Conservation (phyloP, 169 alveolate genomes). For the Cryptosporidium baileyi region DNA sequence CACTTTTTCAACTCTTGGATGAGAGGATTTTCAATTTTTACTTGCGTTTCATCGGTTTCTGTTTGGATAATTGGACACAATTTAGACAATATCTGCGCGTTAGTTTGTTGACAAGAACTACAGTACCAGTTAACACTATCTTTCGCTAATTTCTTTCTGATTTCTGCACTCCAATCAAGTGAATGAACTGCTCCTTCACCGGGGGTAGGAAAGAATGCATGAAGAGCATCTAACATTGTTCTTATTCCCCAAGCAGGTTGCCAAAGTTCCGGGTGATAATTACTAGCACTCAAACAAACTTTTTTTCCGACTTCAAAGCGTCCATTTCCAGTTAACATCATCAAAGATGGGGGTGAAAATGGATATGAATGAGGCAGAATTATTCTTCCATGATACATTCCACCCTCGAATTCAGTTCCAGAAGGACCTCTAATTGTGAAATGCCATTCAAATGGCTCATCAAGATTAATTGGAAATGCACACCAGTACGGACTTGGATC, state of each 20-base stretch:
- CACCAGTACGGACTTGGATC: constrained; percentile 71
- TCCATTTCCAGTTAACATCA: constrained; percentile 88
- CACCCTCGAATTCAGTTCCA: constrained; percentile 90
- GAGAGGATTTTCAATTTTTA: constrained; percentile 25
- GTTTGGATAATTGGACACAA: constrained; percentile 5
- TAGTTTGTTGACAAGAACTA: constrained; percentile 42
- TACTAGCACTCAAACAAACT: constrained; percentile 86
- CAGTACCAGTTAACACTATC: constrained; percentile 70
- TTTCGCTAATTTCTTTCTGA: constrained; percentile 51
- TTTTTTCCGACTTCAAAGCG: constrained; percentile 88
- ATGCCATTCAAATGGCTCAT: constrained; percentile 91
- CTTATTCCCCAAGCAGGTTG: constrained; percentile 93
- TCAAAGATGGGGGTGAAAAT: constrained; percentile 89
- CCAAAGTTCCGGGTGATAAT: constrained; percentile 92
- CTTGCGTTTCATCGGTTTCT: background rate
- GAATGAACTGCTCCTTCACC: constrained; percentile 72
- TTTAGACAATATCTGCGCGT: constrained; percentile 10
- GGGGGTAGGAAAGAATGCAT: constrained; percentile 87
- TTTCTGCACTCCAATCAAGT: constrained; percentile 69
- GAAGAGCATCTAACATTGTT: constrained; percentile 87
- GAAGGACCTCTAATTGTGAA: constrained; percentile 86
- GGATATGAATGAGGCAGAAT: constrained; percentile 90
- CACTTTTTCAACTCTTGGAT: constrained; percentile 28
- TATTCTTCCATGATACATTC: constrained; percentile 91
- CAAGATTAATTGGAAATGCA: constrained; percentile 73